phyloP scores from a whole-genome alignment of 257 asterid genomes.

The Scutellaria minor region DNA sequence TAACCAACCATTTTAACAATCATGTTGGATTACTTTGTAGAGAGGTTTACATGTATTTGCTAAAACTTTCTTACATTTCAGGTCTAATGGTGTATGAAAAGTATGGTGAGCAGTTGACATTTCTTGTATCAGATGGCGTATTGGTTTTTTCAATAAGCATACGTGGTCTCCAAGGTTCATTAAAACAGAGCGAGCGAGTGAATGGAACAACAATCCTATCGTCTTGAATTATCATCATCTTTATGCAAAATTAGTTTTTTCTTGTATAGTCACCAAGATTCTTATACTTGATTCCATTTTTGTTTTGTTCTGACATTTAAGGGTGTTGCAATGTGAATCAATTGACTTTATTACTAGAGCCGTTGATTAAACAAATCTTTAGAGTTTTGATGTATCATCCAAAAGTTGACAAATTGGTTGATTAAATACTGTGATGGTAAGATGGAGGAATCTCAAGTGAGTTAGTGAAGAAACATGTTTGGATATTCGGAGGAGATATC shows the following conservation, averaged over 20 bases:
- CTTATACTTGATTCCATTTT: not conserved
- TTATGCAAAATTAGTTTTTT: slow-evolving; percentile 13
- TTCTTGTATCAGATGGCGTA: slow-evolving; percentile 23
- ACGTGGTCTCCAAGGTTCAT: not conserved
- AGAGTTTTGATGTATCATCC: not conserved
- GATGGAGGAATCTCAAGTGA: too few species aligned
- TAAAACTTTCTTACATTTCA: slow-evolving; percentile 2
- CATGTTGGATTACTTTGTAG: too few species aligned
- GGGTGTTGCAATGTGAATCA: not conserved
- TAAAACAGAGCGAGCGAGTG: not conserved
- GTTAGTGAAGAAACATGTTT: not conserved
- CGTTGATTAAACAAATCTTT: not conserved
- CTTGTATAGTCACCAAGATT: slow-evolving; percentile 21
- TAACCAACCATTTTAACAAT: too few species aligned
- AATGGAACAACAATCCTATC: slow-evolving; percentile 3
- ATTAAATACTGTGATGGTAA: too few species aligned
- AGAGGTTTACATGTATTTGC: slow-evolving; percentile 12
- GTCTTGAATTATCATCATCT: slow-evolving; percentile 8
- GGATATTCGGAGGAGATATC: slow-evolving; percentile 12
- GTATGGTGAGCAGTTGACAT: not conserved
- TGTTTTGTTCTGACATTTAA: slow-evolving; percentile 17
- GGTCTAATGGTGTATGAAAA: slow-evolving; percentile 19
- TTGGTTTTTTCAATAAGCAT: slow-evolving; percentile 16
- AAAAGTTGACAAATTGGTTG: too few species aligned
- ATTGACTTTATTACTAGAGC: not conserved